phyloP scores from a whole-genome alignment of 495 filamentous ascomycete species.

The Thermochaetoides thermophila region DNA sequence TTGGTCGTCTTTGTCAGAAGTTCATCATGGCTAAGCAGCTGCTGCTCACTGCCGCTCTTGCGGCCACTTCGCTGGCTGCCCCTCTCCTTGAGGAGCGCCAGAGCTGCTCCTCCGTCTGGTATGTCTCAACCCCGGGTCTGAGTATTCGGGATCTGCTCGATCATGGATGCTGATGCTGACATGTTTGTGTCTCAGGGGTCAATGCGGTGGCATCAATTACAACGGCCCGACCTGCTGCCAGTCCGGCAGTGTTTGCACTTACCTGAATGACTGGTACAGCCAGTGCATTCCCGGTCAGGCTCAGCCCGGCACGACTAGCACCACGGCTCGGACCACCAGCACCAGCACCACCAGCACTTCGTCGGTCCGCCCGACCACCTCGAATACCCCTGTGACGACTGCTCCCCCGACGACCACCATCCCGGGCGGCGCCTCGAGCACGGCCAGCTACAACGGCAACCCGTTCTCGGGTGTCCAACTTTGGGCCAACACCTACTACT shows the following conservation, averaged over 20 bases:
- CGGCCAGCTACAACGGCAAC: conserved; percentile 31
- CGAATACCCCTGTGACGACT: conserved; percentile 1
- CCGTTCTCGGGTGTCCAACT: conserved; percentile 38
- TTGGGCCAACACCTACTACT: conserved; percentile 44
- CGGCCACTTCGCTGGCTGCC: conserved; percentile 23
- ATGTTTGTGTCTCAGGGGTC: conserved; percentile 16
- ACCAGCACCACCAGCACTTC: conserved; percentile 1
- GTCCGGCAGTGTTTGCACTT: conserved; percentile 28
- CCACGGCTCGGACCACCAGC: background rate
- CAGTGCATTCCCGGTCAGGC: conserved; percentile 29
- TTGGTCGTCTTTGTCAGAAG: too few species aligned
- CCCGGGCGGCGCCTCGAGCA: conserved; percentile 8
- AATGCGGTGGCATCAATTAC: conserved; percentile 37
- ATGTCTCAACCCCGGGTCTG: too few species aligned
- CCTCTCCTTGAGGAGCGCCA: conserved; percentile 29
- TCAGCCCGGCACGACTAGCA: conserved; percentile 10
- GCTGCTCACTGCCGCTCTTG: conserved; percentile 18
- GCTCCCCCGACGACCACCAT: conserved; percentile 4
- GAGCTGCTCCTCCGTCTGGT: conserved; percentile 21
- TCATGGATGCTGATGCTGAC: background rate
- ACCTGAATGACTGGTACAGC: conserved; percentile 31
- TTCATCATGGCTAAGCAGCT: conserved; percentile 19
- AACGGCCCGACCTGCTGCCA: conserved; percentile 33
- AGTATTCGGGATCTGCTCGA: background rate
- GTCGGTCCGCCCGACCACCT: conserved; percentile 1